A percentile compares a stretch with the other conserved stretches of the same genome.
Evolutionary conservation across 352 stramenopile species (phyloP).

Genomic region (Phytophthora tentaculata): DNA sequence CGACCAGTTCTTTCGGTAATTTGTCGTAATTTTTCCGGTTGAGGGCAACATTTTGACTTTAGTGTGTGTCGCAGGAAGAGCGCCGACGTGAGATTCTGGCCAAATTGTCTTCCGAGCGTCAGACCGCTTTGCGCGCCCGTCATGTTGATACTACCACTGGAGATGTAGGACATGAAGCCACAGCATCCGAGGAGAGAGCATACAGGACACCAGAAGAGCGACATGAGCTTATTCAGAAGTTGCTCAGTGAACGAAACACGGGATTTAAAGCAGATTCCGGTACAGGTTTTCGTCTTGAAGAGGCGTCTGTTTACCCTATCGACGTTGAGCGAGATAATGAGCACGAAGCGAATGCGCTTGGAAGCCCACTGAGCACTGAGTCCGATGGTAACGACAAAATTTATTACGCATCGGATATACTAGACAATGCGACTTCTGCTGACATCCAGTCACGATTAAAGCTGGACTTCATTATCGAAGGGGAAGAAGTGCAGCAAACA

Average conservation of each 20-base stretch:
- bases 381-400: slow-evolving; percentile 44
- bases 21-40: background rate
- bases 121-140: slow-evolving; percentile 38
- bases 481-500: slow-evolving; percentile 8
- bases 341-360: too few species aligned
- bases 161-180: background rate
- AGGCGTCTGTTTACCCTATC: background rate
- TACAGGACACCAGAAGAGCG: slow-evolving; percentile 28
- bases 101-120: slow-evolving; percentile 66
- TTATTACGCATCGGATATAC: slow-evolving; percentile 62
- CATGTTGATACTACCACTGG: background rate
- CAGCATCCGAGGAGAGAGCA: slow-evolving; percentile 1
- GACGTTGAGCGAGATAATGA: slow-evolving; percentile 4
- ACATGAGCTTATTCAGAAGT: slow-evolving; percentile 33
- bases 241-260: slow-evolving; percentile 21
- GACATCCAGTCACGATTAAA: slow-evolving; percentile 36
- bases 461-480: slow-evolving; percentile 34
- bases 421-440: slow-evolving; percentile 17
- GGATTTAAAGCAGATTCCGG: background rate
- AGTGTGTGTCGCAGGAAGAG: slow-evolving; percentile 49
- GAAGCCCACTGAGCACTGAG: slow-evolving; percentile 5
- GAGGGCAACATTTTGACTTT: background rate
- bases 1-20: slow-evolving; percentile 49
- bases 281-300: slow-evolving; percentile 1
- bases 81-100: slow-evolving; percentile 66